Conservation (phyloP, 345 rosid species). For the Arabis hirsuta region DNA sequence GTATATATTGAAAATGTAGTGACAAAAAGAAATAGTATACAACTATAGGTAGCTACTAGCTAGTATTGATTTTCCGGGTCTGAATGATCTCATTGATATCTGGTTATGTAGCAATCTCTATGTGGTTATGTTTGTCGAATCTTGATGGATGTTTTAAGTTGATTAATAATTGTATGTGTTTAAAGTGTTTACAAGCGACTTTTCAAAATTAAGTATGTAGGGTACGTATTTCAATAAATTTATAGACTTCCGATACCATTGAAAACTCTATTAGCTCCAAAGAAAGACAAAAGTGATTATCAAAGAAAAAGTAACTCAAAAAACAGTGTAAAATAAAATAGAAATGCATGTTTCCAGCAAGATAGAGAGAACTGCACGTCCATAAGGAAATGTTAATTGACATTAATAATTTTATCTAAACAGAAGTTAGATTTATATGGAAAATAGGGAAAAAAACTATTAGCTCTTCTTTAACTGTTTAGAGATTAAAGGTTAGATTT, state of each 20-base stretch:
- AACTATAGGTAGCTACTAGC: neutral
- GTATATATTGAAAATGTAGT: neutral
- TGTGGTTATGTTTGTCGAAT: conserved; percentile 10
- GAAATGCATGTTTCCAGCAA: conserved; percentile 6
- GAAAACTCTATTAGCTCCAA: neutral
- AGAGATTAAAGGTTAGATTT: neutral
- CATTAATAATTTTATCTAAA: neutral
- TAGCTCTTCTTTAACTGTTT: too few species aligned
- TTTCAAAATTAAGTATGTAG: neutral
- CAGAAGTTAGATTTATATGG: neutral
- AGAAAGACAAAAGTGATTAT: neutral
- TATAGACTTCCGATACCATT: neutral
- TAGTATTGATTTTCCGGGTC: neutral
- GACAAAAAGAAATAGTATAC: neutral
- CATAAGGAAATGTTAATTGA: neutral
- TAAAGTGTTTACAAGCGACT: neutral
- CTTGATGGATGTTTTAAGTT: conserved; percentile 9
- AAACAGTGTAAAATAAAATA: neutral
- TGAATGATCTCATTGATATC: neutral
- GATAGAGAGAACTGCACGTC: conserved; percentile 10
- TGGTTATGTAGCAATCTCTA: conserved; percentile 8
- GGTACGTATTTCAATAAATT: neutral
- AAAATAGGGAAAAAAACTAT: too few species aligned
- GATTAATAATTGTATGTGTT: neutral
- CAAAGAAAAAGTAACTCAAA: neutral